Conservation (phyloP, 345 rosid species). For the Rhizophora apiculata region DNA sequence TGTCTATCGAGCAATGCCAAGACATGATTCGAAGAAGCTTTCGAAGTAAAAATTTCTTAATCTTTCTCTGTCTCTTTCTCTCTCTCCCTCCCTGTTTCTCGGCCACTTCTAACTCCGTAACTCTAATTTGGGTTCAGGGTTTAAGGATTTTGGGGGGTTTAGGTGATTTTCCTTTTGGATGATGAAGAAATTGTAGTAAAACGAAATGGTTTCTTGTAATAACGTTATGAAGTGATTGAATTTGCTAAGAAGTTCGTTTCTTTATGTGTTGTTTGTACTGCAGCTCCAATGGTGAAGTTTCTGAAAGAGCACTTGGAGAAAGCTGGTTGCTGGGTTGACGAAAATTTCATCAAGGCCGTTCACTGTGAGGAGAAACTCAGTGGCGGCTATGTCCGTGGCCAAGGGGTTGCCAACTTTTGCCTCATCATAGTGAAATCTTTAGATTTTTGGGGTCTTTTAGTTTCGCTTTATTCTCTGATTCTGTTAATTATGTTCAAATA, state of each 20-base stretch:
- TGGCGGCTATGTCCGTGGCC: slow-evolving; percentile 65
- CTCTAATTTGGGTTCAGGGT: slow-evolving; percentile 21
- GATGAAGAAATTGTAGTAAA: background rate
- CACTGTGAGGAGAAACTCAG: slow-evolving; percentile 45
- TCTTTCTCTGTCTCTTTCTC: background rate
- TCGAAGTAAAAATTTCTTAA: slow-evolving; percentile 34
- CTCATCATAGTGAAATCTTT: background rate
- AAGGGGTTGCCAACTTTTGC: slow-evolving; percentile 47
- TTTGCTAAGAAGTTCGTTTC: slow-evolving; percentile 2
- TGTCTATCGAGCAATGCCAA: slow-evolving; percentile 36
- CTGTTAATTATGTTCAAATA: background rate
- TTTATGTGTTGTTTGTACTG: background rate
- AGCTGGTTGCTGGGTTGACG: slow-evolving; percentile 70
- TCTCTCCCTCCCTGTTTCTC: background rate
- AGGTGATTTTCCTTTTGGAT: background rate
- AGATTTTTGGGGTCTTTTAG: background rate
- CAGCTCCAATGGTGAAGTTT: slow-evolving; percentile 83
- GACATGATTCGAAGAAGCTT: slow-evolving; percentile 52
- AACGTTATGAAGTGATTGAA: background rate
- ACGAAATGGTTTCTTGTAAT: background rate
- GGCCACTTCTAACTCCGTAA: background rate
- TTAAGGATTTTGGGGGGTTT: slow-evolving; percentile 6
- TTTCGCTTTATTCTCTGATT: slow-evolving; percentile 3
- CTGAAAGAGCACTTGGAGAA: slow-evolving; percentile 85
- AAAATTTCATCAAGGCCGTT: slow-evolving; percentile 71